These are phyloP conservation scores for Teratosphaeria pseudoeucalypti DNA, from an alignment of 2,329 filamentous ascomycete genomes.

Conservation along the genomic window DNA sequence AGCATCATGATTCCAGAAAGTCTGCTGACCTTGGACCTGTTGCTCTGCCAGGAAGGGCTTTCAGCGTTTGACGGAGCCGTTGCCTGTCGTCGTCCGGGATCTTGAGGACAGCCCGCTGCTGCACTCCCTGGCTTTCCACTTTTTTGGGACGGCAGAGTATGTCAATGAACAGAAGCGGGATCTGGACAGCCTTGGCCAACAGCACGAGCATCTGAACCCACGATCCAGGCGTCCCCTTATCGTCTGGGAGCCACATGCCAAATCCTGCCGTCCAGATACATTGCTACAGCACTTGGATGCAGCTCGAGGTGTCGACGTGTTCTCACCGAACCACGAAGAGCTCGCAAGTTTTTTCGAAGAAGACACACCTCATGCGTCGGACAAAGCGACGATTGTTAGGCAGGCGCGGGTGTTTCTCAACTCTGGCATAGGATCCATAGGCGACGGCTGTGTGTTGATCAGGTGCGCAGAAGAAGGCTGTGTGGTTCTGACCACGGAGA, in stretches of 20 bases:
- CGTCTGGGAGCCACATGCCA: conserved; percentile 22
- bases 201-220: neutral
- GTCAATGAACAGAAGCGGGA: conserved; percentile 8
- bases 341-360: conserved; percentile 14
- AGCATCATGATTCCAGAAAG: neutral
- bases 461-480: conserved; percentile 18
- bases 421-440: conserved; percentile 5
- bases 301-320: conserved; percentile 13
- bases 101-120: conserved; percentile 5
- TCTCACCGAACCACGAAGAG: conserved; percentile 23
- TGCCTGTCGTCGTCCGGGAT: conserved; percentile 10
- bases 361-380: conserved; percentile 2
- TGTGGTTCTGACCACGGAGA: conserved; percentile 7
- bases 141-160: conserved; percentile 15
- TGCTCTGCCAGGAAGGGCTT: conserved; percentile 10
- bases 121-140: conserved; percentile 11
- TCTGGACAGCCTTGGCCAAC: neutral
- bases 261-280: conserved; percentile 13
- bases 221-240: conserved; percentile 8
- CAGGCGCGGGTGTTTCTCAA: conserved; percentile 13
- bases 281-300: conserved; percentile 10
- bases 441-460: conserved; percentile 13
- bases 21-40: neutral
- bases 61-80: conserved; percentile 14
- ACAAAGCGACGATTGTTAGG: conserved; percentile 7